Evolutionary conservation across 768 basidiomycete genomes (phyloP).

Genomic region (Auricularia heimuer): DNA sequence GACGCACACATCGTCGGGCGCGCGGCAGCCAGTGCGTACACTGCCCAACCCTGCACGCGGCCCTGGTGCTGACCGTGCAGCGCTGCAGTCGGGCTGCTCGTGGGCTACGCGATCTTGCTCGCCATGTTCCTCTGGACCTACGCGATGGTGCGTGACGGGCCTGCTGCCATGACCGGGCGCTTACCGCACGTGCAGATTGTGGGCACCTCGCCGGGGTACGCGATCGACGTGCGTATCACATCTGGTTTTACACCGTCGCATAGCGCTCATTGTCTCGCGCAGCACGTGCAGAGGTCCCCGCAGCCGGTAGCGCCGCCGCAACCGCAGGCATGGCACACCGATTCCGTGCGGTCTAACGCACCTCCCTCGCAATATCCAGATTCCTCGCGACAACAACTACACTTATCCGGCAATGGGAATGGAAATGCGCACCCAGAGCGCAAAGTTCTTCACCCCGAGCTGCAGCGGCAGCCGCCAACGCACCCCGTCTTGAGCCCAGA

Average conservation of each 20-base stretch:
- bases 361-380: not conserved
- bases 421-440: not conserved
- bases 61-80: not conserved
- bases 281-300: slow-evolving; percentile 20
- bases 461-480: slow-evolving; percentile 26
- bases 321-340: slow-evolving; percentile 9
- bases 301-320: slow-evolving; percentile 10
- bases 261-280: not conserved
- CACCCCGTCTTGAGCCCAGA: slow-evolving; percentile 47
- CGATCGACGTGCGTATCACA: slow-evolving; percentile 39
- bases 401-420: too few relatives aligned
- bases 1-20: slow-evolving; percentile 33
- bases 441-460: slow-evolving; percentile 10
- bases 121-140: slow-evolving; percentile 78
- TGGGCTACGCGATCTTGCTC: slow-evolving; percentile 51
- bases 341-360: not conserved
- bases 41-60: not conserved
- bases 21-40: slow-evolving; percentile 54
- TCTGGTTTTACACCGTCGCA: not conserved
- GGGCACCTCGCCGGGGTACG: slow-evolving; percentile 58
- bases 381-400: not conserved
- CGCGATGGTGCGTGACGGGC: slow-evolving; percentile 41
- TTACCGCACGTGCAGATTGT: slow-evolving; percentile 37
- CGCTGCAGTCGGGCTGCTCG: slow-evolving; percentile 51
- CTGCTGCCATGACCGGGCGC: not conserved